Evolutionary conservation across 352 stramenopile species (phyloP), one percentile per base, ranked within the genome.

Genomic region (Phytophthora tubulina): DNA sequence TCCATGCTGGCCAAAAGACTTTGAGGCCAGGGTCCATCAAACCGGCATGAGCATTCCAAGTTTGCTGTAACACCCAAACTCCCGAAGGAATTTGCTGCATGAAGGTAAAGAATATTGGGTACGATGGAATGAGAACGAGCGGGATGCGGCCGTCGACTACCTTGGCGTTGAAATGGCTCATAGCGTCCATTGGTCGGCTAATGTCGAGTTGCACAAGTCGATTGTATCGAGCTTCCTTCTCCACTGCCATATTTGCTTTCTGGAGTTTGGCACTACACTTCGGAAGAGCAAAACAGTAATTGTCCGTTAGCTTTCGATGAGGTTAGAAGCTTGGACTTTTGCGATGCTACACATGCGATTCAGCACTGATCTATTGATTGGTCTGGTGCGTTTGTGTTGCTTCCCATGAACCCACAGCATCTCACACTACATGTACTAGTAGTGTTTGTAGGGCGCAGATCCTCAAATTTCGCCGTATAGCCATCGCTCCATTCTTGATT

Each of bases 1-100:
- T 82, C 86, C 86, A 95, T 35, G 54, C 80, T 58, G 7, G 90
- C 88, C 88, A 96, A 41, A 94, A 84, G 45, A 91, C 72, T 60
- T 93, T 92, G 45, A 96, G 78, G 0, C 89, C 89, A 5, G 89
- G 87, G 21, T 92, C 76, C 81, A 95, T 85, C 75, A 94, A 89
- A 9, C 89, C 89, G 8, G 76, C 60, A 53, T 96, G 84, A 1
- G 84, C 86, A 61, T 94, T 93, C 89, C 89, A 96, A 58, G 88
- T 90, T 60, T 96, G 89, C 74, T 92, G 91, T 65, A 96, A 78
- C 41, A 96, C 87, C 81, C 88, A 88, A 31, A 94, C 56, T 9
- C 86, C 86, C 8, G 86, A 94, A 4, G 86, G 86, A 8, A 94
- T 70, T 60, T 86, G 79, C 67, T 86, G 84, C 42, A 86, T 79